Evolutionary conservation across 2,329 filamentous ascomycete species (phyloP).

Genomic region (Allantophomopsis cytisporea): DNA sequence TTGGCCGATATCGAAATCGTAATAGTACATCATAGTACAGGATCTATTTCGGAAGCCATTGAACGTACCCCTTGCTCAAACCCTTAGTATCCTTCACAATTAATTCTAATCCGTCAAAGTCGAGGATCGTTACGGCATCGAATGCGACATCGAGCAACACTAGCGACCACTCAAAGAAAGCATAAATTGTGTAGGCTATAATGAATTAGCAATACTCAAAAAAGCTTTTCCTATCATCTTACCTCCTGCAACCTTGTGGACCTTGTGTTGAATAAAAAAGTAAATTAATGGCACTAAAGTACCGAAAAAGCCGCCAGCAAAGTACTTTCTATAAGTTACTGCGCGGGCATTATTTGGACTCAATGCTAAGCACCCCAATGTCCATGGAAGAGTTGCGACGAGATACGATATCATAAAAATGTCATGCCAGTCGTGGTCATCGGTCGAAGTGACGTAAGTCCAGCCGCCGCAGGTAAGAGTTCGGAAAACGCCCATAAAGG

Average conservation of each 20-base stretch:
- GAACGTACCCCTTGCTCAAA: conserved; percentile 94
- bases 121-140: conserved; percentile 84
- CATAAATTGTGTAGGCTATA: conserved; percentile 87
- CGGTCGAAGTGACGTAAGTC: conserved; percentile 97
- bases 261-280: conserved; percentile 98
- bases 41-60: conserved; percentile 83
- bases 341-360: conserved; percentile 75
- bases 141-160: conserved; percentile 94
- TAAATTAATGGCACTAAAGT: conserved; percentile 84
- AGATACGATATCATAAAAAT: conserved; percentile 99
- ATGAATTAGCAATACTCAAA: conserved; percentile 10
- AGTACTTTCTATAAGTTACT: conserved; percentile 76
- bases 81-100: conserved; percentile 82
- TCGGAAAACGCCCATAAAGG: conserved; percentile 67
- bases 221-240: conserved; percentile 18
- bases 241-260: conserved; percentile 90
- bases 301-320: conserved; percentile 77
- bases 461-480: conserved; percentile 93
- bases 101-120: conserved; percentile 83
- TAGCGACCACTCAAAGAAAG: conserved; percentile 95
- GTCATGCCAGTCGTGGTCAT: conserved; percentile 97
- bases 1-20: conserved; percentile 2
- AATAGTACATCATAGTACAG: conserved; percentile 26
- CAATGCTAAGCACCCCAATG: conserved; percentile 73
- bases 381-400: conserved; percentile 91